A percentile compares a stretch with the other conserved stretches of the same genome.
Evolutionary conservation across 2,329 filamentous ascomycete genomes (phyloP).

Genomic region (Karstenula rhodostoma): DNA sequence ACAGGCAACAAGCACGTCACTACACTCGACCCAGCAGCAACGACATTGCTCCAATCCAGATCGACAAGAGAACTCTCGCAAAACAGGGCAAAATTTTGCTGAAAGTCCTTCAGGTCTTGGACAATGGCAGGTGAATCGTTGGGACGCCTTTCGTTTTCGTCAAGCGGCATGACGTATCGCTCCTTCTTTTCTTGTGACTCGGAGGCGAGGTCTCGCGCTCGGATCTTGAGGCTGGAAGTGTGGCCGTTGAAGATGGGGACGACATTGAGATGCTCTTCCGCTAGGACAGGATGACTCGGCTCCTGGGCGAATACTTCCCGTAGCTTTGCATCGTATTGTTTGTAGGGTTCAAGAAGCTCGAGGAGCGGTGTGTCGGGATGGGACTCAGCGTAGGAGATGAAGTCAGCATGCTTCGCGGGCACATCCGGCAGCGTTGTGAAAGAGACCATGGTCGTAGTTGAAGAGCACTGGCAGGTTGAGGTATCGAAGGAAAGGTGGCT

Average conservation of each 20-base stretch:
- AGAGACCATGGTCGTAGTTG: slow-evolving; percentile 18
- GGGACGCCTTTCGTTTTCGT: slow-evolving; percentile 66
- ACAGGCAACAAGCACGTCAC: slow-evolving; percentile 77
- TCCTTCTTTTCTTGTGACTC: slow-evolving; percentile 69
- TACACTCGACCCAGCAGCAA: slow-evolving; percentile 82
- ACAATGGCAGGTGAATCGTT: slow-evolving; percentile 74
- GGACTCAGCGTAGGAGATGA: slow-evolving; percentile 63
- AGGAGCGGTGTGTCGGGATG: slow-evolving; percentile 63
- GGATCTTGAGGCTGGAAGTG: slow-evolving; percentile 66
- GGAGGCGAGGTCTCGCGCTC: slow-evolving; percentile 65
- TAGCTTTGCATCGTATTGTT: slow-evolving; percentile 71
- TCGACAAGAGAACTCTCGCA: slow-evolving; percentile 79
- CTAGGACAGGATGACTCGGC: slow-evolving; percentile 64
- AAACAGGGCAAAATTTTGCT: slow-evolving; percentile 81
- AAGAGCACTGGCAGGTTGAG: neutral
- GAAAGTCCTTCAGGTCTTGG: slow-evolving; percentile 72
- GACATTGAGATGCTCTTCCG: slow-evolving; percentile 68
- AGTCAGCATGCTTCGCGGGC: slow-evolving; percentile 51
- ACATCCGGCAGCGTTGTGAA: slow-evolving; percentile 43
- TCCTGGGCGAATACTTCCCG: slow-evolving; percentile 75
- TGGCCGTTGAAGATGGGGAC: slow-evolving; percentile 68
- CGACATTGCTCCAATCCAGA: slow-evolving; percentile 82
- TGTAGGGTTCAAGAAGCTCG: slow-evolving; percentile 71
- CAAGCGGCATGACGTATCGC: slow-evolving; percentile 74
- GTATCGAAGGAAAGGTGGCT: neutral